Base-by-base conservation (phyloP, 1,284 basidiomycete species). In the Melampsora abietis-canadensis region DNA sequence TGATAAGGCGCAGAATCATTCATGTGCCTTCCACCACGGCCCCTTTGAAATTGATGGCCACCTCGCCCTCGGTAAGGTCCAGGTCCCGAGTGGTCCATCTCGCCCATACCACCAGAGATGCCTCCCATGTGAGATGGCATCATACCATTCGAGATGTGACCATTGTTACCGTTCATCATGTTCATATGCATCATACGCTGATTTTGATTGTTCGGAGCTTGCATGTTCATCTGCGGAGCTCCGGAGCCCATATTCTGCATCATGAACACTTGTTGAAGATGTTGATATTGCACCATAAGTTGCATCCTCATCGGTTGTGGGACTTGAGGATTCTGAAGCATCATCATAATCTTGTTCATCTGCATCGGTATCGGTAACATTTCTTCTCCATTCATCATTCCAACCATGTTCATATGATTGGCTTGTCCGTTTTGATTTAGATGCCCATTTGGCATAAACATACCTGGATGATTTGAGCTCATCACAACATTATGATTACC, bases 1-100 rank as follows among this genome's bases (percentile, higher is more conserved):
- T 92, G 90, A 81, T 92, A 92, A n/a, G 90, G 88, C 15, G 90
- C 90, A 77, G 67, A 85, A 78, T 81, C 86, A 89, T 63, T 85
- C 84, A n/a, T 75, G 76, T 21, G 40, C 15, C 59, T 34, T 47
- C 31, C 69, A 67, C 47, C 63, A 51, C 76, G 76, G 69, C 51
- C 21, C 66, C 72, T 34, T 69, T 63, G 76, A 76, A 70, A 60
- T 44, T 69, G 31, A 65, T 48, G 27, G 7, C 31, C 37, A 5
- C 37, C 21, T 66, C 31, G 34, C 17, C 14, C 57, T 34, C 15
- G 27, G 66, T 37, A 7, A n/a, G 30, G 60, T 57, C 40, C 27
- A 21, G 44, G 19, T 46, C 48, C 30, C 48, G 64, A 37, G 69
- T 57, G 15, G 48, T 46, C 30, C 68, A 76, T 75, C 46, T 73